phyloP scores from a whole-genome alignment of 768 basidiomycete species.

The Tremella mesenterica region DNA sequence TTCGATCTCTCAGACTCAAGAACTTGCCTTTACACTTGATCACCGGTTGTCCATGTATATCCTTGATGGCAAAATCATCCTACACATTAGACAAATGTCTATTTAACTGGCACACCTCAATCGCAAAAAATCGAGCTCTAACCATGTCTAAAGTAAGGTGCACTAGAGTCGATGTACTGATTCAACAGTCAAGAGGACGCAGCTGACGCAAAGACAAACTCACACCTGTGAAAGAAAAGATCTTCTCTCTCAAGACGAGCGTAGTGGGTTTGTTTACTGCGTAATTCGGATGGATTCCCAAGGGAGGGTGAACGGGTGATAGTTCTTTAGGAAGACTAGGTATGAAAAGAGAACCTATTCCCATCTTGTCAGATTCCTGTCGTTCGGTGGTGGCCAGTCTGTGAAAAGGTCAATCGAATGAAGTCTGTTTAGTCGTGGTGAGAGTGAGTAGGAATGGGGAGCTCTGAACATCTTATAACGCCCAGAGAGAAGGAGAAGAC shows the following conservation, averaged over 20 bases:
- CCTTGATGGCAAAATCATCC: conserved; percentile 43
- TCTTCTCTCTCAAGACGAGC: conserved; percentile 39
- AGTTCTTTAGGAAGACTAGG: conserved; percentile 18
- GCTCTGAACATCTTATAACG: no score
- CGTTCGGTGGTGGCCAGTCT: no score
- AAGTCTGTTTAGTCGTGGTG: no score
- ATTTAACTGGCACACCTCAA: no score
- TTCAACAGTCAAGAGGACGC: neutral
- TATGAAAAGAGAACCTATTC: conserved; percentile 31
- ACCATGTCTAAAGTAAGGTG: no score
- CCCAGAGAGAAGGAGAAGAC: no score
- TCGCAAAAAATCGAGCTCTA: no score
- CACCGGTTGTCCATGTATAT: conserved; percentile 29
- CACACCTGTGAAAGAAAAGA: conserved; percentile 38
- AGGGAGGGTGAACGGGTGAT: conserved; percentile 29
- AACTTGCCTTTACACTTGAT: conserved; percentile 33
- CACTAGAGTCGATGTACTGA: no score
- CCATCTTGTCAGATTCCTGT: no score
- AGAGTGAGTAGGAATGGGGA: no score
- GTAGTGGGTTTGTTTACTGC: conserved; percentile 34
- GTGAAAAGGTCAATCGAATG: no score
- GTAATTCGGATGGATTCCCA: conserved; percentile 36
- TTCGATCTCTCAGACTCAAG: conserved; percentile 35
- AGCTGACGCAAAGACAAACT: neutral
- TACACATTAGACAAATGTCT: neutral